phyloP scores from a whole-genome alignment of 2,329 filamentous ascomycete species.

The Arthrinium phaeospermum region DNA sequence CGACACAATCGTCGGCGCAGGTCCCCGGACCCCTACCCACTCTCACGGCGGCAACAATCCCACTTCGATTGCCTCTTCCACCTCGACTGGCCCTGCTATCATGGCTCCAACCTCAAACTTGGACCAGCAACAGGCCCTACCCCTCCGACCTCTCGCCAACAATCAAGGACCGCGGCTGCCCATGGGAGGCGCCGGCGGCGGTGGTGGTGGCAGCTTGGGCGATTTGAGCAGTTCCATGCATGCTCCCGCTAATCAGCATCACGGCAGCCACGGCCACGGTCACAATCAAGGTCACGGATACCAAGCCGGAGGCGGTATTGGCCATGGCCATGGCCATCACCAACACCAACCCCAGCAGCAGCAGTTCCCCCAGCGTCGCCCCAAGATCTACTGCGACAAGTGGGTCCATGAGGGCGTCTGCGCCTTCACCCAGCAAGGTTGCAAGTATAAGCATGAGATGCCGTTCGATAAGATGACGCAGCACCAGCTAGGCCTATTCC shows the following conservation, averaged over 20 bases:
- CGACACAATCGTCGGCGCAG: slow-evolving; percentile 44
- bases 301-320: background rate
- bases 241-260: background rate
- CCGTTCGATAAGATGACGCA: slow-evolving; percentile 71
- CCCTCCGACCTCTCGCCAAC: background rate
- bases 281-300: background rate
- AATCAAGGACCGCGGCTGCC: slow-evolving; percentile 14
- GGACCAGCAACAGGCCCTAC: background rate
- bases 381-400: slow-evolving; percentile 83
- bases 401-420: slow-evolving; percentile 89
- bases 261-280: background rate
- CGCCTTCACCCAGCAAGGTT: slow-evolving; percentile 84
- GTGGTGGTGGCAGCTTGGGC: background rate
- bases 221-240: slow-evolving; percentile 5
- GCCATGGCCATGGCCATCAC: background rate
- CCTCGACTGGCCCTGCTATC: background rate
- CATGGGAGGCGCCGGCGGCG: background rate
- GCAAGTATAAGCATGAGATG: slow-evolving; percentile 91
- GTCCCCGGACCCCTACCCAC: slow-evolving; percentile 33
- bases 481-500: slow-evolving; percentile 71
- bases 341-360: slow-evolving; percentile 8
- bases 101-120: background rate
- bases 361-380: slow-evolving; percentile 31
- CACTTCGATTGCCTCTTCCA: background rate
- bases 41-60: slow-evolving; percentile 16